A percentile compares a stretch with the other conserved stretches of the same genome.
Evolutionary conservation across 257 asterid genomes (phyloP).

Genomic region (Scutellaria barbata): DNA sequence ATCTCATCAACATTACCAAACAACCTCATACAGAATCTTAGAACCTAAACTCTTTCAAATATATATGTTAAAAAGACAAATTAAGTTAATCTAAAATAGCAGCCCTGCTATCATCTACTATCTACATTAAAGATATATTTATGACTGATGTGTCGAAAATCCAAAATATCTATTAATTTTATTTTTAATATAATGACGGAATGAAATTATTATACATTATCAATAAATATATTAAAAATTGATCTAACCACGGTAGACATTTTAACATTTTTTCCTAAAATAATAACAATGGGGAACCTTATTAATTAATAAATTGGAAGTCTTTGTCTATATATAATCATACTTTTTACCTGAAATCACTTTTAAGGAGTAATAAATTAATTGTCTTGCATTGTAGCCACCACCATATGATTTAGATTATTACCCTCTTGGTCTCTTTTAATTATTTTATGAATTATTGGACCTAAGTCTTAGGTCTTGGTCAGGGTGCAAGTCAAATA

Average conservation of each 20-base stretch:
- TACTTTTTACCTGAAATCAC: conserved; percentile 1
- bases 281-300: no score
- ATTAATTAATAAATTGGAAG: conserved; percentile 7
- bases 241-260: no score
- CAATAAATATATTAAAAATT: no score
- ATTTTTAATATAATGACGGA: no score
- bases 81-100: background rate
- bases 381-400: conserved; percentile 25
- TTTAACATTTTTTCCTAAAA: no score
- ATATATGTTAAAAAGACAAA: background rate
- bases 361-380: conserved; percentile 21
- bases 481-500: conserved; percentile 2
- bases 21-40: background rate
- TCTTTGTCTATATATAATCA: conserved; percentile 14
- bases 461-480: conserved; percentile 18
- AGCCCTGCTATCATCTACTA: no score
- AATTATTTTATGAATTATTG: conserved; percentile 14
- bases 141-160: no score
- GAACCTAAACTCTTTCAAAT: background rate
- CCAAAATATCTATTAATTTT: no score
- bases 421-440: conserved; percentile 21
- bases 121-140: no score
- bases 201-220: no score
- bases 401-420: conserved; percentile 17
- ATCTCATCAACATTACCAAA: no score